A percentile compares a stretch with the other conserved stretches of the same genome.
Conservation (phyloP, 108 stramenopile genomes). For the Cyclotella distinguenda region DNA sequence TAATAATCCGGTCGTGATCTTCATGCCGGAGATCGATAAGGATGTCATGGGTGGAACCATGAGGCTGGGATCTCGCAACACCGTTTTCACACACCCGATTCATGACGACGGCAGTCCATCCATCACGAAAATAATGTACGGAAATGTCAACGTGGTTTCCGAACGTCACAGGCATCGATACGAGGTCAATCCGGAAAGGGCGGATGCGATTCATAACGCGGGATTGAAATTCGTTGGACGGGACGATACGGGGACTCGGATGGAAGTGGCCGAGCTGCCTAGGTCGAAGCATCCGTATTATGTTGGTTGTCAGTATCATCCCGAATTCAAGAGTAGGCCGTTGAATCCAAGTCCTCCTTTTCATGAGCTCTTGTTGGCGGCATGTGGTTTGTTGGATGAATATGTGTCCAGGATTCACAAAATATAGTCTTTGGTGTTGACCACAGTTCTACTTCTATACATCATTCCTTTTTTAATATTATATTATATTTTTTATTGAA, state of each 20-base stretch:
- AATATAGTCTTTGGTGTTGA: no score
- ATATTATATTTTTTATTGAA: no score
- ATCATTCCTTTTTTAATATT: no score
- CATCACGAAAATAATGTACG: constrained; percentile 74
- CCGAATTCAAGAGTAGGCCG: constrained; percentile 97
- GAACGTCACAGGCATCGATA: constrained; percentile 99
- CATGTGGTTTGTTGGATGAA: constrained; percentile 68
- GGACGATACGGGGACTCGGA: constrained; percentile 88
- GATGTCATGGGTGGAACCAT: constrained; percentile 98
- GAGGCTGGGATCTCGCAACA: constrained; percentile 94
- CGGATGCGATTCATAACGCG: constrained; percentile 82
- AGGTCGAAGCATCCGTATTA: constrained; percentile 90
- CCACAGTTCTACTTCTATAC: no score
- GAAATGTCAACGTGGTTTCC: constrained; percentile 58
- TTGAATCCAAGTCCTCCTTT: constrained; percentile 95
- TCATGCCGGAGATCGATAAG: constrained; percentile 99
- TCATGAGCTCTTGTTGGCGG: constrained; percentile 91
- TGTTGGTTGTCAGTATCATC: constrained; percentile 98
- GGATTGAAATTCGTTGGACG: constrained; percentile 95
- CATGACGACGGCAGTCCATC: constrained; percentile 56
- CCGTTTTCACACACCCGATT: constrained; percentile 70
- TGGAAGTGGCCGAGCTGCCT: constrained; percentile 98
- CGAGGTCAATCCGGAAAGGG: constrained; percentile 97
- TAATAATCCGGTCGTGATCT: constrained; percentile 88
- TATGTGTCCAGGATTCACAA: constrained; percentile 34